Conservation (phyloP, 805 yeast genomes). For the Ogataea thermomethanolica region DNA sequence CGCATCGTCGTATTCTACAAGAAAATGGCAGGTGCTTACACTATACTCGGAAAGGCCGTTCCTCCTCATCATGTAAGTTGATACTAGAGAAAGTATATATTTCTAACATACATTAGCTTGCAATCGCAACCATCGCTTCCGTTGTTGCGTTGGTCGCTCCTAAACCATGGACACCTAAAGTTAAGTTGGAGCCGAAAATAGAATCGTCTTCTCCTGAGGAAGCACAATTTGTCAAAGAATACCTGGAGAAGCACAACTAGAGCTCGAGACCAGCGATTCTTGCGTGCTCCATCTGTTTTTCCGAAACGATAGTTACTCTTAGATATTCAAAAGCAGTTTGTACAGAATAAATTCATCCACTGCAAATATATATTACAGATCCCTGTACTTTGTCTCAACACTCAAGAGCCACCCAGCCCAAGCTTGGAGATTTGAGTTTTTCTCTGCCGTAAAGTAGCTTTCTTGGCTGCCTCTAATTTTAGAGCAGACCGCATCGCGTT, state of each 20-base stretch:
- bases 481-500: constrained; percentile 89
- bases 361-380: background rate
- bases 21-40: constrained; percentile 79
- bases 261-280: background rate
- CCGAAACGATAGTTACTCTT: too few species aligned
- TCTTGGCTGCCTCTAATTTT: constrained; percentile 73
- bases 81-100: background rate
- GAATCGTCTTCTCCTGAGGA: constrained; percentile 83
- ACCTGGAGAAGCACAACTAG: constrained; percentile 42
- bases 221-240: constrained; percentile 79
- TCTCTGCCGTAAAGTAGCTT: constrained; percentile 65
- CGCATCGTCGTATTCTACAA: background rate
- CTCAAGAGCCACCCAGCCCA: background rate
- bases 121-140: constrained; percentile 75
- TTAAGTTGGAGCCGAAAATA: constrained; percentile 60
- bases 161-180: constrained; percentile 67
- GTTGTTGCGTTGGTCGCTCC: constrained; percentile 63
- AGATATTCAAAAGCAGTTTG: too few species aligned
- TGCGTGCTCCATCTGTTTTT: too few species aligned
- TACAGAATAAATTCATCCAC: too few species aligned
- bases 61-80: constrained; percentile 69
- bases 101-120: constrained; percentile 40
- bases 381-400: too few species aligned
- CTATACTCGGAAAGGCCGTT: constrained; percentile 77
- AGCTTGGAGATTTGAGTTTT: background rate